These are phyloP conservation scores for Geosmithia putterillii DNA, from an alignment of 2,329 filamentous ascomycete genomes.

Conservation along the genomic window DNA sequence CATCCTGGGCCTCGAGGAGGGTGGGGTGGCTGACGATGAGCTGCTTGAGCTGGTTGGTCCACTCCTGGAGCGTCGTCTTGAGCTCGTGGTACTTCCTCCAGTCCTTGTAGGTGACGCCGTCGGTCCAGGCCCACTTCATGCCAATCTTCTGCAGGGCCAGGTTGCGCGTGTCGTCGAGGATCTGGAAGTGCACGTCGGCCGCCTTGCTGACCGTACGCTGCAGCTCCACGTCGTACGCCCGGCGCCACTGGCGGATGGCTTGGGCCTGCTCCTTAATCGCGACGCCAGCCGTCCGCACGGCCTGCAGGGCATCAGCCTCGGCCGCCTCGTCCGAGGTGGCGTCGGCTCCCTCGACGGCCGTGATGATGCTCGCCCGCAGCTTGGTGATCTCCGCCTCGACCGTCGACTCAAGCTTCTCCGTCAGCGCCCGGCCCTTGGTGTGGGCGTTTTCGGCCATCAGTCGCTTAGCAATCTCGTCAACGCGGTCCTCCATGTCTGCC, in stretches of 20 bases:
- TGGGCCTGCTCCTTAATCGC: slow-evolving; percentile 68
- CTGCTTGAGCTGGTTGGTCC: slow-evolving; percentile 70
- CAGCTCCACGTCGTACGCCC: slow-evolving; percentile 58
- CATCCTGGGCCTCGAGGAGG: slow-evolving; percentile 54
- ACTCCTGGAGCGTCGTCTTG: slow-evolving; percentile 70
- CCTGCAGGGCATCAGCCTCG: slow-evolving; percentile 29
- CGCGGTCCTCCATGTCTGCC: slow-evolving; percentile 56
- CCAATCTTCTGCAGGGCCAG: slow-evolving; percentile 83
- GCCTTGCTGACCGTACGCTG: slow-evolving; percentile 56
- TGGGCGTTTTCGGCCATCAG: slow-evolving; percentile 54
- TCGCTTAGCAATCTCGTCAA: slow-evolving; percentile 42
- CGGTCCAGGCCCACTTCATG: slow-evolving; percentile 92
- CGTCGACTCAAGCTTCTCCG: slow-evolving; percentile 56
- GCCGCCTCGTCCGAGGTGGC: slow-evolving; percentile 23
- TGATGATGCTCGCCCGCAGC: slow-evolving; percentile 56
- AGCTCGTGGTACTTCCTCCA: slow-evolving; percentile 92
- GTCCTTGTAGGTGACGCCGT: slow-evolving; percentile 91
- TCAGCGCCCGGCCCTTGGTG: slow-evolving; percentile 51
- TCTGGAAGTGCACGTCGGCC: slow-evolving; percentile 68
- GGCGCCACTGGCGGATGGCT: slow-evolving; percentile 64
- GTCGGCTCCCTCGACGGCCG: slow-evolving; percentile 35
- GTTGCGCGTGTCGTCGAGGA: slow-evolving; percentile 71
- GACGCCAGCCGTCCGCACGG: slow-evolving; percentile 56
- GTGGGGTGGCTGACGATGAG: slow-evolving; percentile 64
- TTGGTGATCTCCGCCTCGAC: slow-evolving; percentile 49